Evolutionary conservation across 2,329 filamentous ascomycete genomes (phyloP).

Genomic region (Curvularia eragrostidis): DNA sequence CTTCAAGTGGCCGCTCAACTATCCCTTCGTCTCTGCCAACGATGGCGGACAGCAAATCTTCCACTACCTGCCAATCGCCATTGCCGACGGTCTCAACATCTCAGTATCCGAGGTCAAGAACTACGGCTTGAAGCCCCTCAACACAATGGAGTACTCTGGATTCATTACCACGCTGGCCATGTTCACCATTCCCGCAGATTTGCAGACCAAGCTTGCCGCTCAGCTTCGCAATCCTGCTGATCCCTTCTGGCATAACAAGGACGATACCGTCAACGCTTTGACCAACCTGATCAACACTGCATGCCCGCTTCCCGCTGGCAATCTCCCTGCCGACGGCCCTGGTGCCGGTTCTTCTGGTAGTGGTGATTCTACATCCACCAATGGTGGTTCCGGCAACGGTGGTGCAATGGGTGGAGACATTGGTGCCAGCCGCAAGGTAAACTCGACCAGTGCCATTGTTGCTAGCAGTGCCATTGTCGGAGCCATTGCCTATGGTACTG

Average conservation of each 20-base stretch:
- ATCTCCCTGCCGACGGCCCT: slow-evolving; percentile 47
- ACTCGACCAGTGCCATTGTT: slow-evolving; percentile 71
- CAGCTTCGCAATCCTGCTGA: slow-evolving; percentile 76
- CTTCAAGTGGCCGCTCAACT: slow-evolving; percentile 82
- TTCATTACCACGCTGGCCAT: slow-evolving; percentile 81
- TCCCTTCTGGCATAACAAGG: slow-evolving; percentile 74
- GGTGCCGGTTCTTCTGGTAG: slow-evolving; percentile 51
- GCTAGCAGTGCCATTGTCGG: slow-evolving; percentile 78
- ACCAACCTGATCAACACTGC: slow-evolving; percentile 83
- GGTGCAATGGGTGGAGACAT: slow-evolving; percentile 60
- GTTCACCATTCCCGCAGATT: slow-evolving; percentile 55
- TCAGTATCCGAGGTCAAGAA: slow-evolving; percentile 64
- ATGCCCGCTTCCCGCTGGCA: slow-evolving; percentile 69
- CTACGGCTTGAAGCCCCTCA: slow-evolving; percentile 75
- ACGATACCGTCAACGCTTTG: slow-evolving; percentile 71
- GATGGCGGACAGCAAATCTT: slow-evolving; percentile 87
- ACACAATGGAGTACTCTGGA: slow-evolving; percentile 71
- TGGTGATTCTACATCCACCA: slow-evolving; percentile 43
- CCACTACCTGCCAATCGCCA: slow-evolving; percentile 73
- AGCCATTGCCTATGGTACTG: slow-evolving; percentile 86
- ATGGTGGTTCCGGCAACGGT: slow-evolving; percentile 51
- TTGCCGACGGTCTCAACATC: slow-evolving; percentile 68
- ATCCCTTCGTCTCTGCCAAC: slow-evolving; percentile 75
- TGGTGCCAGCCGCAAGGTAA: slow-evolving; percentile 62
- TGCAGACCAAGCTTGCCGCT: slow-evolving; percentile 65